Conservation (phyloP, 129 eudicot genomes). For the Ambrosia artemisiifolia region DNA sequence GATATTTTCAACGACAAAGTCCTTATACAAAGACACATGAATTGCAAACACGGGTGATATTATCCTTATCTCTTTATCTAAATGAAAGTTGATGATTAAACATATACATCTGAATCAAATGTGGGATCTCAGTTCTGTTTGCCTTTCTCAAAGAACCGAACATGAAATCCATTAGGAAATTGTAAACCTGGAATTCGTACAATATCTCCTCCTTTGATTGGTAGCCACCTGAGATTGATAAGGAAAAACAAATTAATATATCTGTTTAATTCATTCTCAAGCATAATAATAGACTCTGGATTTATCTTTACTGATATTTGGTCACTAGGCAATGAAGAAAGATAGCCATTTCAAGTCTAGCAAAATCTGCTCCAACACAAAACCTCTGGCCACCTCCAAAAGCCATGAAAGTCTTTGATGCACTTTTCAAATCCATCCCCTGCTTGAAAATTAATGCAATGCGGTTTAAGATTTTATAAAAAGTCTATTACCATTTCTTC, state of each 20-base stretch:
- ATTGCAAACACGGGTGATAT: too few relatives aligned
- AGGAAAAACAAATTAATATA: too few relatives aligned
- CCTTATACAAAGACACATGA: too few relatives aligned
- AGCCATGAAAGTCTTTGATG: slow-evolving; percentile 79
- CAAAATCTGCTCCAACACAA: slow-evolving; percentile 82
- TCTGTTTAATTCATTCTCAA: background rate
- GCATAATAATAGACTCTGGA: background rate
- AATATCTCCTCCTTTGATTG: slow-evolving; percentile 66
- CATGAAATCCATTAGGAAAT: slow-evolving; percentile 72
- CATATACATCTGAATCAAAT: background rate
- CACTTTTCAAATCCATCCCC: slow-evolving; percentile 58
- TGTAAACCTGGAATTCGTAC: slow-evolving; percentile 76
- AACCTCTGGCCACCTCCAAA: slow-evolving; percentile 94
- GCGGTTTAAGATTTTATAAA: background rate
- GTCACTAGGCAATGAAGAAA: slow-evolving; percentile 78
- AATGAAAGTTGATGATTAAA: background rate
- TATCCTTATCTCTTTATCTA: background rate
- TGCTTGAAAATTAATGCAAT: slow-evolving; percentile 9
- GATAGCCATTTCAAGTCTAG: slow-evolving; percentile 72
- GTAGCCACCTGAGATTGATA: slow-evolving; percentile 43
- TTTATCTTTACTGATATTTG: slow-evolving; percentile 47
- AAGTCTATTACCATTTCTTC: background rate
- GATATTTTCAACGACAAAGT: too few relatives aligned
- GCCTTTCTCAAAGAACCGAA: slow-evolving; percentile 30
- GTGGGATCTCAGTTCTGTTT: background rate